Conservation (phyloP, 2,329 filamentous ascomycete species). For the Penicillium rolfsii region DNA sequence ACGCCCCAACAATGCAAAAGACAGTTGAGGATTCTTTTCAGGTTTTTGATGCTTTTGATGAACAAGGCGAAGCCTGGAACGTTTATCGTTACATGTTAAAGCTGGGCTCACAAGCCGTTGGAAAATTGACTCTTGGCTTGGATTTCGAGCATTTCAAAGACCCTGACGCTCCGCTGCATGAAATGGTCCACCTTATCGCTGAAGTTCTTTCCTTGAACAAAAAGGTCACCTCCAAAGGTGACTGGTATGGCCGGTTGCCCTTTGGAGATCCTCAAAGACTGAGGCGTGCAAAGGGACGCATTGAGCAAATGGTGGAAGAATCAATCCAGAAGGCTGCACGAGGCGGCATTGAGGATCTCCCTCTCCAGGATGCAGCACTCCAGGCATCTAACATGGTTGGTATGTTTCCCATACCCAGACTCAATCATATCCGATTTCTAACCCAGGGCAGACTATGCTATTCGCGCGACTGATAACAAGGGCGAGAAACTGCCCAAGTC, state of each 20-base stretch:
- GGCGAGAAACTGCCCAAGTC: conserved; percentile 58
- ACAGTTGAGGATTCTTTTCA: conserved; percentile 56
- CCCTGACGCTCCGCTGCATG: conserved; percentile 53
- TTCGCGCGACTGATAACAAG: conserved; percentile 58
- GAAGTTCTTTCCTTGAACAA: conserved; percentile 61
- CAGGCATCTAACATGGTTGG: conserved; percentile 42
- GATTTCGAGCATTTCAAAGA: conserved; percentile 51
- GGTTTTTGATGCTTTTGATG: conserved; percentile 55
- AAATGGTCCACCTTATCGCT: conserved; percentile 57
- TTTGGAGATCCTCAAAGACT: conserved; percentile 60
- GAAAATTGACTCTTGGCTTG: conserved; percentile 50
- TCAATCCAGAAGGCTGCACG: conserved; percentile 27
- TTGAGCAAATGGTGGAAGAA: conserved; percentile 30
- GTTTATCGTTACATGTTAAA: conserved; percentile 57
- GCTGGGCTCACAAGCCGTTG: conserved; percentile 49
- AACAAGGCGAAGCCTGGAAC: conserved; percentile 50
- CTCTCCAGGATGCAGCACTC: conserved; percentile 52
- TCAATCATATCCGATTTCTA: not conserved
- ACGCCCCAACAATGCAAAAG: conserved; percentile 62
- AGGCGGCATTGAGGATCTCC: conserved; percentile 35
- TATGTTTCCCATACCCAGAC: conserved; percentile 26
- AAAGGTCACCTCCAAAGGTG: conserved; percentile 57
- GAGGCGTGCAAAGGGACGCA: conserved; percentile 14
- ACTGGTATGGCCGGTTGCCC: conserved; percentile 61
- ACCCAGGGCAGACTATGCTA: conserved; percentile 51